Evolutionary conservation across 2,329 filamentous ascomycete genomes (phyloP).

Genomic region (Alternaria sp.): DNA sequence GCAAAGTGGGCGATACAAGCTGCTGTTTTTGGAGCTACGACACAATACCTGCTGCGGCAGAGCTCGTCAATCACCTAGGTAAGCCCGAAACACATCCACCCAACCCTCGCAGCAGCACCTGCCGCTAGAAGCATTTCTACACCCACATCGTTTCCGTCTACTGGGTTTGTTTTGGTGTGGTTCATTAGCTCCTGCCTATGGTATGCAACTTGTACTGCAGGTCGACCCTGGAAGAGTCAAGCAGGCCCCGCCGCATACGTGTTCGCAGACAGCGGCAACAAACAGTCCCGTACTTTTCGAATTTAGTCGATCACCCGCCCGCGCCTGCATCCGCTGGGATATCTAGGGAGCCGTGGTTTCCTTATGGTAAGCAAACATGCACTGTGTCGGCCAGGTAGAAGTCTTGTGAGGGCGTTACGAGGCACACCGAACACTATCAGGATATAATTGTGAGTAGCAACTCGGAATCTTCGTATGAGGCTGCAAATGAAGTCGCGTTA

Average conservation of each 20-base stretch:
- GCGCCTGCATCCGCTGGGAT: slow-evolving; percentile 6
- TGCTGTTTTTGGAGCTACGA: not conserved
- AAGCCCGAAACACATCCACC: not conserved
- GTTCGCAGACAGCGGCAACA: slow-evolving; percentile 1
- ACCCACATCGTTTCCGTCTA: not conserved
- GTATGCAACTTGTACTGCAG: not conserved
- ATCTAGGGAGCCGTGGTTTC: not conserved
- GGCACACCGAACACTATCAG: not conserved
- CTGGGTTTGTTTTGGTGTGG: not conserved
- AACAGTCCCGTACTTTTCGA: not conserved
- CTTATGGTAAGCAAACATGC: not conserved
- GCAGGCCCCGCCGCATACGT: not conserved
- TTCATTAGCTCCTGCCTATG: not conserved
- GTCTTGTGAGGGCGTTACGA: not conserved
- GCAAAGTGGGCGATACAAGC: not conserved
- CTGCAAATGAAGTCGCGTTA: not conserved
- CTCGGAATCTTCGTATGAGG: not conserved
- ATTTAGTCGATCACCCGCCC: slow-evolving; percentile 14
- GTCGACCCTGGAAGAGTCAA: not conserved
- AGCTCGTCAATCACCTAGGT: not conserved
- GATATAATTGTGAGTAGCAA: not conserved
- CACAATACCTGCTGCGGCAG: not conserved
- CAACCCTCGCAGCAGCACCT: not conserved
- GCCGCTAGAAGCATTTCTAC: not conserved
- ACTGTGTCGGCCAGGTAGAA: not conserved